Evolutionary conservation across 306 rosid genomes (phyloP).

Genomic region (Fagus crenata): DNA sequence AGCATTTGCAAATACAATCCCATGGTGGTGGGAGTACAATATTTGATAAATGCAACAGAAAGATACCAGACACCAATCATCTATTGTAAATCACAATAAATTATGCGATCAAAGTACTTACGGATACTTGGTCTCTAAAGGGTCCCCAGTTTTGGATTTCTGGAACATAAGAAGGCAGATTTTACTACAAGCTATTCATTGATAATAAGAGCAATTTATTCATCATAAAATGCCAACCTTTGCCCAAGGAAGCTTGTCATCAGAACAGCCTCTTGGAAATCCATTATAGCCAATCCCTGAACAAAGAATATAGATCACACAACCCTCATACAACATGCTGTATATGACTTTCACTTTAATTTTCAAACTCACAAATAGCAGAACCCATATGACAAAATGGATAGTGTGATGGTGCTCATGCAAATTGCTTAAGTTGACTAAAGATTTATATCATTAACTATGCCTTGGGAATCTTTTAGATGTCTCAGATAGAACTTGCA

Average conservation of each 20-base stretch:
- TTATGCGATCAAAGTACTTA: conserved; percentile 43
- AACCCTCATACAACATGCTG: neutral
- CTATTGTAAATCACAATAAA: neutral
- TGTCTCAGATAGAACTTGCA: neutral
- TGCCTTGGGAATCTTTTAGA: neutral
- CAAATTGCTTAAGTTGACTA: neutral
- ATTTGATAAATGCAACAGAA: neutral
- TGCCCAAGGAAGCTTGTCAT: conserved; percentile 95
- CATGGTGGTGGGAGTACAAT: neutral
- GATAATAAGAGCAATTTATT: neutral
- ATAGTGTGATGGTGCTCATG: neutral
- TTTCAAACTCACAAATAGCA: neutral
- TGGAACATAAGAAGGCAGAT: conserved; percentile 37
- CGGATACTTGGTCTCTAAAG: conserved; percentile 92
- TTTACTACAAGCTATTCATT: neutral
- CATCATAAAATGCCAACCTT: conserved; percentile 55
- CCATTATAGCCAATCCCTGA: conserved; percentile 95
- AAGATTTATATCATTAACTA: too few species aligned
- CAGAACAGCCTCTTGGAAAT: conserved; percentile 95
- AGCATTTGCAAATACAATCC: neutral
- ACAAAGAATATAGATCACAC: too few species aligned
- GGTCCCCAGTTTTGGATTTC: conserved; percentile 82
- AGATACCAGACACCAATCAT: too few species aligned
- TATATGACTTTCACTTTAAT: neutral
- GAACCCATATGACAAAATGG: neutral